Evolutionary conservation across 768 basidiomycete species (phyloP), one percentile per base, ranked within the genome.

Genomic region (Mycena haematopus): DNA sequence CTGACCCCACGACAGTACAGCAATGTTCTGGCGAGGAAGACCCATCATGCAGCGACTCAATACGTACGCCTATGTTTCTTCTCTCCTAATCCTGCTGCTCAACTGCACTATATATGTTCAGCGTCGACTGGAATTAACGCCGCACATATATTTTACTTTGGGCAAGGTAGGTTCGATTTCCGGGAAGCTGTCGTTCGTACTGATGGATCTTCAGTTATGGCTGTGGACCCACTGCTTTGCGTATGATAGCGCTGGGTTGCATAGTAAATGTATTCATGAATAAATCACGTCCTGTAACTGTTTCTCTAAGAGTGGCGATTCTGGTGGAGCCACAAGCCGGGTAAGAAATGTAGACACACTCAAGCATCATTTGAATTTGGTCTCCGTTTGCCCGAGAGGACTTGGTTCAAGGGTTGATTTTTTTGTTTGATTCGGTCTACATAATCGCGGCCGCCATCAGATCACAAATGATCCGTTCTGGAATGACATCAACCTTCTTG

Each of bases 91-190:
- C 47, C 31, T 13, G 11, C 60, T 13, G 15, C 42, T 27, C 36
- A 42, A 47, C 49, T 33, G 27, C 8, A 6, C 19, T 38, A n/a
- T 14, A 24, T 31, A 22, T 31, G 11, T 29, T 14, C 19, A 83
- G 84, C 76, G 22, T 80, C 82, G 14, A 80, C 75, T 17, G 82
- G 82, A 25, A 78, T 82, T 62, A 84, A 82, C 58, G 73, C 73
- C 3, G 76, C 79, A 15, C 84, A 85, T 53, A 62, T 76, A 55
- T 49, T 77, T 14, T 84, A 85, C 64, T 83, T 84, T 65, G 74
- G 68, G 14, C 80, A 82, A 71, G 71, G 82, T 83, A 58, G 67
- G 72, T n/a, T 29, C 11, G 1, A 6, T 22, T 44, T 21, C 17
- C 22, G 6, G 3, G 21, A 5, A 40, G 19, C 7, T 31, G 14